Evolutionary conservation across 768 basidiomycete species (phyloP).

Genomic region (Suillus ampliporus): DNA sequence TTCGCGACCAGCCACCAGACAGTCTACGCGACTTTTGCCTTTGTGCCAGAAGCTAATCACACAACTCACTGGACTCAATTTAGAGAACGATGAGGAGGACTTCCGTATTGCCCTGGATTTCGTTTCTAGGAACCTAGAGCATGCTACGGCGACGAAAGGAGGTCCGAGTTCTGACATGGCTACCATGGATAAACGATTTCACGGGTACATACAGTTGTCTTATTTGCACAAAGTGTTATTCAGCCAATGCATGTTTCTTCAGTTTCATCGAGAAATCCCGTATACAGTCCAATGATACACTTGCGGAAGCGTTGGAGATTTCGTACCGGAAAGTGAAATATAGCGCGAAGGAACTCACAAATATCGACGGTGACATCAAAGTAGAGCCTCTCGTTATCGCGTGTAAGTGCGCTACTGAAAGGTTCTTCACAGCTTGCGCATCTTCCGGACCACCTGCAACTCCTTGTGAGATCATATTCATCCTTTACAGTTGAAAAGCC

Average conservation of each 20-base stretch:
- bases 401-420: conserved; percentile 13
- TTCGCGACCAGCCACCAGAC: conserved; percentile 58
- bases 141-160: conserved; percentile 55
- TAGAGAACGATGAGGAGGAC: conserved; percentile 48
- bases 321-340: conserved; percentile 57
- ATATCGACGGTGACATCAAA: conserved; percentile 72
- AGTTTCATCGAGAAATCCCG: conserved; percentile 73
- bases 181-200: conserved; percentile 55
- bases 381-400: conserved; percentile 35
- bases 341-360: conserved; percentile 53
- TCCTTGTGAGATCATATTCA: conserved; percentile 57
- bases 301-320: conserved; percentile 65
- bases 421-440: conserved; percentile 50
- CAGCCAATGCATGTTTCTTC: conserved; percentile 11
- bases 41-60: conserved; percentile 59
- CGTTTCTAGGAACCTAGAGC: conserved; percentile 63
- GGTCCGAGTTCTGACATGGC: conserved; percentile 61
- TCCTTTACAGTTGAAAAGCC: neutral
- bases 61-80: conserved; percentile 57
- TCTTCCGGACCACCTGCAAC: conserved; percentile 74
- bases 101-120: conserved; percentile 58
- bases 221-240: conserved; percentile 10
- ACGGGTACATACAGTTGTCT: conserved; percentile 48
- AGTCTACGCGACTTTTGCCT: conserved; percentile 56
- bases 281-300: conserved; percentile 64